Evolutionary conservation across 345 rosid species (phyloP), one percentile per base, ranked within the genome.

Genomic region (Anastatica hierochuntica): DNA sequence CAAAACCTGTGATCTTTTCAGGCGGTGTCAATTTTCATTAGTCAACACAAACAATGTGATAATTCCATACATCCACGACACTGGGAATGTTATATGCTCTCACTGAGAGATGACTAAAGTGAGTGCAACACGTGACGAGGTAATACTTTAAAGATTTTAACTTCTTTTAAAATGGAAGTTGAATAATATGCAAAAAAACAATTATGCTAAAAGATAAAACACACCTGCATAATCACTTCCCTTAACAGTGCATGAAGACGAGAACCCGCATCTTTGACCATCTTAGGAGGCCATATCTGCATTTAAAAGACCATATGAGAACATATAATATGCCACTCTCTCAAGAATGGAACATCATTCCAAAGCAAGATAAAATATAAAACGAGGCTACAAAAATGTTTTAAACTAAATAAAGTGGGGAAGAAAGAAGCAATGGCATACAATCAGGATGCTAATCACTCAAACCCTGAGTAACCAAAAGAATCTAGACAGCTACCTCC

Each of bases 261-360:
- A 48, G 98, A 88, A 56, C 94, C 95, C 13, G 95, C 77, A 75
- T 92, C 98, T 72, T 88, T 88, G 53, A 92, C 76, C 75, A 74
- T 81, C 72, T 88, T 92, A 16, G 98, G 97, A 77, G 98, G 98
- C 97, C 97, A 92, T 74, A 92, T 81, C 98, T 92, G 80, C 65
- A 50, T 51, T 56, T 43, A 12, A n/a, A 62, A 43, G 47, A 38
- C 60, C 49, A 56, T 34, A 46, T 30, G 49, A 45, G 40, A 60
- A 34, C 48, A 40, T 44, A 58, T 41, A 16, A 9, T 19, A 36
- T 43, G 48, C 27, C 33, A 51, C 26, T 52, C 48, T 52, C 47
- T 54, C 49, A 59, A 37, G 33, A 17, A 31, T 4, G 2, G 21
- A 45, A 39, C 51, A 53, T 2, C 18, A 67, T 53, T 30, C 46